Percentiles rank a stretch among this genome's conserved stretches.
Evolutionary conservation across 2,329 filamentous ascomycete genomes (phyloP).

Genomic region (Neofusicoccum laricinum): DNA sequence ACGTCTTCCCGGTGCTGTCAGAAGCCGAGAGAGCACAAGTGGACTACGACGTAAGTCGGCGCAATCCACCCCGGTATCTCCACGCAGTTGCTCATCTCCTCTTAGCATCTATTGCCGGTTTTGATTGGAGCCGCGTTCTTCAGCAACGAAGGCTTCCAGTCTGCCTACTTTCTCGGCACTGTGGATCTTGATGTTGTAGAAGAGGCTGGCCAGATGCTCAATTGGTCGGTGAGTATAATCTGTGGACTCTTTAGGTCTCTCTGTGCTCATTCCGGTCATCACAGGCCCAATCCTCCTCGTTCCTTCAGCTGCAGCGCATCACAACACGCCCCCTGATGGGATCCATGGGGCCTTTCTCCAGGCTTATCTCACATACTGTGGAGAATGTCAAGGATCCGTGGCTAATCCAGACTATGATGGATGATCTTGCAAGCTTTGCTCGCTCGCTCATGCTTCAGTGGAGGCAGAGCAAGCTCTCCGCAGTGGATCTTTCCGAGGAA

Average conservation of each 20-base stretch:
- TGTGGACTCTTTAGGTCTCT: too few relatives aligned
- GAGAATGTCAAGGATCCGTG: constrained; percentile 54
- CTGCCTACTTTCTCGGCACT: constrained; percentile 69
- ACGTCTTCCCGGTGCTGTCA: constrained; percentile 70
- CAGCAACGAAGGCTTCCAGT: constrained; percentile 69
- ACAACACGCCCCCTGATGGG: constrained; percentile 61
- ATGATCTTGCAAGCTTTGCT: constrained; percentile 66
- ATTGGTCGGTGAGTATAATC: constrained; percentile 54
- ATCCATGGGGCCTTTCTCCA: constrained; percentile 66
- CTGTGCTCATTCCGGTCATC: constrained; percentile 12
- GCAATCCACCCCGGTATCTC: too few relatives aligned
- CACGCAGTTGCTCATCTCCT: neutral
- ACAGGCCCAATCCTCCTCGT: constrained; percentile 57
- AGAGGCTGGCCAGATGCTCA: constrained; percentile 52
- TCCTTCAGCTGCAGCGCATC: constrained; percentile 56
- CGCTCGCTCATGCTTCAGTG: constrained; percentile 67
- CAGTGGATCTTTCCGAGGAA: constrained; percentile 68
- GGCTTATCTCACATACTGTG: constrained; percentile 62
- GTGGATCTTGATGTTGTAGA: constrained; percentile 67
- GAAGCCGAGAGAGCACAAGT: constrained; percentile 57
- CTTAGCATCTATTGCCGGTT: constrained; percentile 59
- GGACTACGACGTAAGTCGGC: constrained; percentile 54
- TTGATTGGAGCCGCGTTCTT: constrained; percentile 66
- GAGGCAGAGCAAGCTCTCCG: constrained; percentile 70
- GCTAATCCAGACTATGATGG: constrained; percentile 54